Percentiles rank a stretch among this genome's conserved stretches.
Conservation (phyloP, 768 basidiomycete genomes). For the Pleurotus platypus region DNA sequence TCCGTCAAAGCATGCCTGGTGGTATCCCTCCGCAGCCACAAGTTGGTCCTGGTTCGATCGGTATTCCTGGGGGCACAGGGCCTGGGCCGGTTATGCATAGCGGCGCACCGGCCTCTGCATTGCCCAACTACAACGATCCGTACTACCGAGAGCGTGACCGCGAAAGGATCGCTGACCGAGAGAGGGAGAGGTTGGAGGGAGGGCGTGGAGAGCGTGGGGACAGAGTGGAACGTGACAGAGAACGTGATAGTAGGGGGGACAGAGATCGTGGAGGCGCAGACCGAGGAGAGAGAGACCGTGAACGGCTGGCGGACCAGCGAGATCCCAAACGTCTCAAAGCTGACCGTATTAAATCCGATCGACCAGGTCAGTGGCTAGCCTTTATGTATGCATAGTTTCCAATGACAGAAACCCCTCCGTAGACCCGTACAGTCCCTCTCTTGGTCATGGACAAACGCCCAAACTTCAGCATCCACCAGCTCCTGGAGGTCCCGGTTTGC, state of each 20-base stretch:
- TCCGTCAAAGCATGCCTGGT: conserved; percentile 30
- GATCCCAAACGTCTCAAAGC: conserved; percentile 62
- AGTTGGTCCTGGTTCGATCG: conserved; percentile 24
- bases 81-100: conserved; percentile 12
- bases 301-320: conserved; percentile 41
- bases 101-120: conserved; percentile 12
- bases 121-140: conserved; percentile 16
- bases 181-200: conserved; percentile 2
- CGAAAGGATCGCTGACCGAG: not conserved
- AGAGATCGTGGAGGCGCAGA: conserved; percentile 20
- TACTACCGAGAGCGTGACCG: conserved; percentile 14
- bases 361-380: conserved; percentile 23
- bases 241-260: conserved; percentile 24
- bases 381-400: not conserved
- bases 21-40: conserved; percentile 28
- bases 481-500: conserved; percentile 26
- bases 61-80: conserved; percentile 19
- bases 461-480: conserved; percentile 17
- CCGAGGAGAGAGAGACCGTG: conserved; percentile 39
- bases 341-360: conserved; percentile 27
- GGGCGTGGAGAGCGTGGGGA: not conserved
- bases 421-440: conserved; percentile 36
- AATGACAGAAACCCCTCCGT: conserved; percentile 3
- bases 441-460: conserved; percentile 16
- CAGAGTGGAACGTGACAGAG: conserved; percentile 14